Evolutionary conservation across 768 basidiomycete species (phyloP), one percentile per base, ranked within the genome.

Genomic region (Mycena venus): DNA sequence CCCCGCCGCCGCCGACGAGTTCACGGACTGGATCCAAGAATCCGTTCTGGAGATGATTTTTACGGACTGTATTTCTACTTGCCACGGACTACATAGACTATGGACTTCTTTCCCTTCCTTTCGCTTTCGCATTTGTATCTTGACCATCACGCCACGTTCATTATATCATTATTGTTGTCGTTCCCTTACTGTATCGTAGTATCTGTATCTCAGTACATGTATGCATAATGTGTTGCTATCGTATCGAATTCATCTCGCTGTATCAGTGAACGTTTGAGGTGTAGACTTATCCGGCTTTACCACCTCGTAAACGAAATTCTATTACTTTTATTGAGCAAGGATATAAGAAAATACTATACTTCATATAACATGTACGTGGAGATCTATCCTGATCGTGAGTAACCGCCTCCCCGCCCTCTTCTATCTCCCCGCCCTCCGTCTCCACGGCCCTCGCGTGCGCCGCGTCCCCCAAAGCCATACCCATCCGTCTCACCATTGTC

Each of bases 1-100:
- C 56, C 1, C 40, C 42, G 4, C 49, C 60, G 34, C 23, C 83
- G 59, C 21, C 61, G 32, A 31, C 80, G 59, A 75, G 78, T 71
- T 84, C 87, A 74, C 86, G 84, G 71, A 83, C 81, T 81, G 83
- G 83, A 67, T 85, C 85, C 68, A 83, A 79, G 73, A 90, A 90
- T 75, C 89, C 89, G 23, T 90, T 90, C 81, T 81, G 81, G 78
- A 83, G 81, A 78, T 87, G 80, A 83, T 71, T 58, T 36, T 81
- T 93, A 93, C 15, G 36, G 36, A 38, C 36, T 38, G 36, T 38
- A 38, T 44, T 44, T 27, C 5, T 51, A 11, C 5, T 51, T 25
- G 9, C 23, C 23, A 38, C 6, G 36, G 49, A 49, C 47, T 49
- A 8, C 9, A 23, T 32, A 23, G 19, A 36, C 17, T 56, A 56